Percentiles rank a stretch among this genome's conserved stretches.
Evolutionary conservation across 2,329 filamentous ascomycete species (phyloP).

Genomic region (Thyridium curvatum): DNA sequence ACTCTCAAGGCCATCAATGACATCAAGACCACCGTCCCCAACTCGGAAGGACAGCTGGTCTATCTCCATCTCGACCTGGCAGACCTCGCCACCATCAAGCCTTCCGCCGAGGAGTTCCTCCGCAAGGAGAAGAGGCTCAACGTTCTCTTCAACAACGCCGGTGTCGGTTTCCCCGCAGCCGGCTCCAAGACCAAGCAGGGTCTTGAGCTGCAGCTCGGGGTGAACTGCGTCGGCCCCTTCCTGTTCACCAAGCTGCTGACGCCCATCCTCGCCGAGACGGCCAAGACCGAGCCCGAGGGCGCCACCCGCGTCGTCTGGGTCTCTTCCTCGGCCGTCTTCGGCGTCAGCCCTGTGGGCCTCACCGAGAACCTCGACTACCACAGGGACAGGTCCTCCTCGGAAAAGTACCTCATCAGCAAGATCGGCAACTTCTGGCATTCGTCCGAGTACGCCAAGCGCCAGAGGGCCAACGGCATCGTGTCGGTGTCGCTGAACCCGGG

Average conservation of each 20-base stretch:
- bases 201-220: slow-evolving; percentile 14
- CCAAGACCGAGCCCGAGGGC: slow-evolving; percentile 2
- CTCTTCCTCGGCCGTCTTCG: slow-evolving; percentile 9
- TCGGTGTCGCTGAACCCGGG: slow-evolving; percentile 18
- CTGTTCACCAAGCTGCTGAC: slow-evolving; percentile 15
- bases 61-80: slow-evolving; percentile 33
- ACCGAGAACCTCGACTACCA: slow-evolving; percentile 10
- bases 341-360: slow-evolving; percentile 7
- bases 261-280: slow-evolving; percentile 11
- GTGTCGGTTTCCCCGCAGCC: slow-evolving; percentile 21
- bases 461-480: slow-evolving; percentile 14
- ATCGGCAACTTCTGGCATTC: slow-evolving; percentile 13
- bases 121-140: slow-evolving; percentile 21
- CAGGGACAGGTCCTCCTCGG: neutral
- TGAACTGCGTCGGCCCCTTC: slow-evolving; percentile 15
- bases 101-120: slow-evolving; percentile 19
- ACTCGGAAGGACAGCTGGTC: slow-evolving; percentile 23
- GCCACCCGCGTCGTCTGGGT: slow-evolving; percentile 17
- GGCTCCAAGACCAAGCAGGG: slow-evolving; percentile 19
- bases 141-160: slow-evolving; percentile 30
- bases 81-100: slow-evolving; percentile 19
- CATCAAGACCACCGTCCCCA: slow-evolving; percentile 24
- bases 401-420: slow-evolving; percentile 17
- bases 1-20: slow-evolving; percentile 29
- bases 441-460: slow-evolving; percentile 14